Base-by-base conservation (phyloP, 441 rosid species). In the Populus hybrid region DNA sequence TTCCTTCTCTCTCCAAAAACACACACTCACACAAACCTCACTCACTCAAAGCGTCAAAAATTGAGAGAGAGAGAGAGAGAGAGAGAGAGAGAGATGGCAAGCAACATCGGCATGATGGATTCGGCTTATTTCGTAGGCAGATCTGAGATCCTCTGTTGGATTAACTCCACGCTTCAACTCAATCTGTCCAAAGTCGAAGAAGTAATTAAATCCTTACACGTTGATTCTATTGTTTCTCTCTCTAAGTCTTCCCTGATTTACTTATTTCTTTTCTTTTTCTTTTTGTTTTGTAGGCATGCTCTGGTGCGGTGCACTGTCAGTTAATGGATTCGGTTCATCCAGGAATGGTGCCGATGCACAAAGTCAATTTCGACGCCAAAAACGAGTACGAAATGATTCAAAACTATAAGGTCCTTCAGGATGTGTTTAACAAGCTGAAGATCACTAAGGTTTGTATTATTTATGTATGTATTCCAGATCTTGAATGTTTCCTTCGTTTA, bases 121-220 rank as follows among this genome's bases (percentile, higher is more conserved):
- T 63, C 81, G 1, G 97, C 95, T 6, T 95, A 92, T 71, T 94
- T 95, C 84, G 99, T 95, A 9, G 97, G 97, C 3, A 87, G 98
- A 94, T 89, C 97, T 45, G 98, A 92, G 91, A 94, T 95, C 73
- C 97, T 95, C 65, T 76, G 94, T 2, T 94, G 97, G 99, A 91
- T 95, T 78, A 95, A 95, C 86, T 88, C 93, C 67, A 89, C 95
- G 72, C 95, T 94, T 69, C 97, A 89, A 33, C 97, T 95, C 79
- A 91, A 83, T 75, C 90, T 95, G 84, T 88, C 98, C 80, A 94
- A 90, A 90, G 99, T 95, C 33, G 99, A 95, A 89, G 99, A 94
- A 97, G 97, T 29, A 29, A 29, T 29, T 29, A 29, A 29, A 29
- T 29, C 31, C 31, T 29, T 29, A 29, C 31, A 29, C 31, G 31